phyloP scores from a whole-genome alignment of 306 rosid genomes.

The Quercus gilva region DNA sequence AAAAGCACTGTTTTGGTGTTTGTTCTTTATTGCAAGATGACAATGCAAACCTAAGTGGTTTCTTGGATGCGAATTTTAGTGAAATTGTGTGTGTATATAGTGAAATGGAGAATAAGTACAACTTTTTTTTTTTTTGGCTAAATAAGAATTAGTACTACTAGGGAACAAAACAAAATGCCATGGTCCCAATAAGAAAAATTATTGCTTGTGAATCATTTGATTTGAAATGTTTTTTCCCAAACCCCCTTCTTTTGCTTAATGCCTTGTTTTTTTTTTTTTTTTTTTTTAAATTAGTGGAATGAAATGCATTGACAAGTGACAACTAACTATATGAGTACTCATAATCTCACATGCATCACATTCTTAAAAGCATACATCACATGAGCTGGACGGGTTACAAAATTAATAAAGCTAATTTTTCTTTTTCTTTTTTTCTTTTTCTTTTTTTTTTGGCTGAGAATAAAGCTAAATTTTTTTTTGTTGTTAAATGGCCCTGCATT shows the following conservation, averaged over 20 bases:
- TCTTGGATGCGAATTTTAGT: slow-evolving; percentile 19
- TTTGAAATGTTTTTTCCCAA: not conserved
- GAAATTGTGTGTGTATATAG: slow-evolving; percentile 1
- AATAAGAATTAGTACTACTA: not conserved
- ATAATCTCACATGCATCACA: too few relatives aligned
- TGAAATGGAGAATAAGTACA: too few relatives aligned
- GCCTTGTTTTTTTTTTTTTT: not conserved
- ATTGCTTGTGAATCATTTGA: slow-evolving; percentile 1
- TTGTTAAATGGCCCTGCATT: not conserved
- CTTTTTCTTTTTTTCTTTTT: too few relatives aligned
- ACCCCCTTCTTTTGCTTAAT: not conserved
- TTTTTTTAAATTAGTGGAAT: too few relatives aligned
- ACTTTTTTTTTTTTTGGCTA: not conserved
- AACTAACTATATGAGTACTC: too few relatives aligned
- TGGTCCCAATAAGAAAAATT: slow-evolving; percentile 22
- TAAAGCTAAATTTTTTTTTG: too few relatives aligned
- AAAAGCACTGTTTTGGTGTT: slow-evolving; percentile 25
- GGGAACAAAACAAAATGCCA: slow-evolving; percentile 27
- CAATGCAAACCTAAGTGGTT: slow-evolving; percentile 1
- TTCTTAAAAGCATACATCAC: too few relatives aligned
- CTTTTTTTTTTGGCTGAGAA: too few relatives aligned
- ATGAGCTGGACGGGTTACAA: too few relatives aligned
- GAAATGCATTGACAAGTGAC: too few relatives aligned
- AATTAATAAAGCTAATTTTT: too few relatives aligned
- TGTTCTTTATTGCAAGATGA: slow-evolving; percentile 31